Evolutionary conservation across 805 yeast species (phyloP).

Genomic region (Millerozyma acaciae): DNA sequence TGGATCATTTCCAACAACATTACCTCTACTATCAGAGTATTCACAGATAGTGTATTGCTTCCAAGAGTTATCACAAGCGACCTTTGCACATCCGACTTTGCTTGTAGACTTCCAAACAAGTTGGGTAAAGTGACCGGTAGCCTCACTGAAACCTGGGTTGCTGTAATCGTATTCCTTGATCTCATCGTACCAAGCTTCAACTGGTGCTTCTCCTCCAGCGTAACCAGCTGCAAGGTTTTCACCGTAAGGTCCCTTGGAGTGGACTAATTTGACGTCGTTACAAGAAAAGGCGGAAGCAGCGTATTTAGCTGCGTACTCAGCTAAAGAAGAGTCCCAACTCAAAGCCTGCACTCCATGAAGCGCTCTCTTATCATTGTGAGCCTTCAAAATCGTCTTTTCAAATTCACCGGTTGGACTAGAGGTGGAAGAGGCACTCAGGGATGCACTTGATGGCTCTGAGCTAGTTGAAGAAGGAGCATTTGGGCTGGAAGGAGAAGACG

Average conservation of each 20-base stretch:
- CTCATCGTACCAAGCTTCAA: conserved; percentile 75
- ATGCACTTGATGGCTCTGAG: conserved; percentile 1
- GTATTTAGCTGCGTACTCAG: conserved; percentile 37
- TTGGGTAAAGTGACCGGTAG: conserved; percentile 79
- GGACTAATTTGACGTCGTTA: conserved; percentile 55
- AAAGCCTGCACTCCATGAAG: conserved; percentile 29
- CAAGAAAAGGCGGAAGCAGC: conserved; percentile 53
- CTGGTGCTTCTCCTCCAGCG: conserved; percentile 52
- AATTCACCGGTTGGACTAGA: conserved; percentile 15
- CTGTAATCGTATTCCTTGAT: conserved; percentile 51
- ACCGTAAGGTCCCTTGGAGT: conserved; percentile 67
- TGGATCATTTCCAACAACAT: conserved; percentile 35
- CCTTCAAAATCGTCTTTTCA: conserved; percentile 28
- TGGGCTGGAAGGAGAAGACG: conserved; percentile 11
- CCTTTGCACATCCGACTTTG: conserved; percentile 63
- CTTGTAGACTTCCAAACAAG: conserved; percentile 63
- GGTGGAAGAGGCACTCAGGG: conserved; percentile 14
- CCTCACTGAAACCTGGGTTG: conserved; percentile 47
- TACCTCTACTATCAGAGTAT: conserved; percentile 53
- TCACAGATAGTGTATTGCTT: conserved; percentile 69
- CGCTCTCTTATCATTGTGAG: conserved; percentile 36
- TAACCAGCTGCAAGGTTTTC: conserved; percentile 75
- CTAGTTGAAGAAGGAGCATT: conserved; percentile 10
- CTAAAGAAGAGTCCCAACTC: conserved; percentile 31
- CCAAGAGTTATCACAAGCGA: conserved; percentile 45